phyloP scores from a whole-genome alignment of 345 rosid genomes.

The Kandelia obovata region DNA sequence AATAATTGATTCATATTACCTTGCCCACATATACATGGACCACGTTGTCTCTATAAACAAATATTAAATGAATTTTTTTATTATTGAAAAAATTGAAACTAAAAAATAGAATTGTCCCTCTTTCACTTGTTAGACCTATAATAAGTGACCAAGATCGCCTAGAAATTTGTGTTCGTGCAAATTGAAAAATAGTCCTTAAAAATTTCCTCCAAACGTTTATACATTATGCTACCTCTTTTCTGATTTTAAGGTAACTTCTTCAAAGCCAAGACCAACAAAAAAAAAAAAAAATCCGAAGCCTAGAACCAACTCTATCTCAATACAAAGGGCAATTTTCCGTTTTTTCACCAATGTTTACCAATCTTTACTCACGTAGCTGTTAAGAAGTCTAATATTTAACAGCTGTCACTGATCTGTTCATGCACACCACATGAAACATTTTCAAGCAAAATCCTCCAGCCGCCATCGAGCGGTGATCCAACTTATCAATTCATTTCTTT shows the following conservation, averaged over 20 bases:
- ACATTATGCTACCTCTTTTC: neutral
- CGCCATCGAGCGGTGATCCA: constrained; percentile 33
- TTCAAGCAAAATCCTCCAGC: constrained; percentile 7
- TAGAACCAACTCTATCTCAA: constrained; percentile 19
- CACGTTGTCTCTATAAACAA: too few species aligned
- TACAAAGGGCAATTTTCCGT: neutral
- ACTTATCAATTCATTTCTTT: constrained; percentile 18
- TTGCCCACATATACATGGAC: too few species aligned
- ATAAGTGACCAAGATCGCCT: too few species aligned
- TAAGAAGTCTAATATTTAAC: constrained; percentile 53
- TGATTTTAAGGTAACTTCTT: neutral
- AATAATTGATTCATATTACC: too few species aligned
- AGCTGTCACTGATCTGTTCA: constrained; percentile 37
- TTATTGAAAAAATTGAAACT: too few species aligned
- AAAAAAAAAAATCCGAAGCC: neutral
- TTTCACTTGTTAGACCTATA: too few species aligned
- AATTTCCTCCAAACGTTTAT: neutral
- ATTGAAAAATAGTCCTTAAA: neutral
- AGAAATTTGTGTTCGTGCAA: too few species aligned
- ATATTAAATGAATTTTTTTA: too few species aligned
- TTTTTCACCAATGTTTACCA: neutral
- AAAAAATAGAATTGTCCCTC: too few species aligned
- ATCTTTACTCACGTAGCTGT: constrained; percentile 29
- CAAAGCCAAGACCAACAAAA: too few species aligned
- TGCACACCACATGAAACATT: constrained; percentile 32